A percentile compares a stretch with the other conserved stretches of the same genome.
phyloP scores from a whole-genome alignment of 192 early-diverging fungal genomes.

The Backusella liffmaniae region DNA sequence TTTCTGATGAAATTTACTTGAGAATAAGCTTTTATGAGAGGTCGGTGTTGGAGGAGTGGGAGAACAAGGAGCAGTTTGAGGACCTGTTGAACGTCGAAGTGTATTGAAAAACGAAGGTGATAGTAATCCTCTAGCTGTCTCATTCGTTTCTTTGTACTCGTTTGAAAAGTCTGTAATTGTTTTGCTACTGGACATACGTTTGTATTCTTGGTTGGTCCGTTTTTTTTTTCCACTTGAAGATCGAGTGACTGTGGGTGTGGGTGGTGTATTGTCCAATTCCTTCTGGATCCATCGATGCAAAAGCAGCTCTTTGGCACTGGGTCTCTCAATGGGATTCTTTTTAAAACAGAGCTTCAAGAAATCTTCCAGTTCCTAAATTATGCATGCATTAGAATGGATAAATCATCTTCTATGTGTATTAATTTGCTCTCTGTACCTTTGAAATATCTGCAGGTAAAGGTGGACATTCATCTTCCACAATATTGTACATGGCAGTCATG shows the following conservation, averaged over 20 bases:
- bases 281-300: conserved; percentile 72
- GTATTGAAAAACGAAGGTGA: neutral
- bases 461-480: conserved; percentile 92
- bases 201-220: neutral
- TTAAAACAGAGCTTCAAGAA: conserved; percentile 85
- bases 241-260: neutral
- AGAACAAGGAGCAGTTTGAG: neutral
- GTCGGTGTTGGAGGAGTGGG: neutral
- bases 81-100: neutral
- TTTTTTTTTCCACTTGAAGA: neutral
- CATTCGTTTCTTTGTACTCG: neutral
- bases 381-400: neutral
- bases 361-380: conserved; percentile 61
- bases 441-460: conserved; percentile 84
- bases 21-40: conserved; percentile 2
- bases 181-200: neutral
- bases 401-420: neutral
- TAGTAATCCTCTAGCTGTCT: neutral
- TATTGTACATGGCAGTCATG: conserved; percentile 90
- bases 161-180: neutral
- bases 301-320: conserved; percentile 70
- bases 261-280: neutral
- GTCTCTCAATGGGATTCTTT: conserved; percentile 71
- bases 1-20: neutral
- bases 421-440: conserved; percentile 18